phyloP scores from a whole-genome alignment of 768 basidiomycete genomes.

The Royoungia palumana region DNA sequence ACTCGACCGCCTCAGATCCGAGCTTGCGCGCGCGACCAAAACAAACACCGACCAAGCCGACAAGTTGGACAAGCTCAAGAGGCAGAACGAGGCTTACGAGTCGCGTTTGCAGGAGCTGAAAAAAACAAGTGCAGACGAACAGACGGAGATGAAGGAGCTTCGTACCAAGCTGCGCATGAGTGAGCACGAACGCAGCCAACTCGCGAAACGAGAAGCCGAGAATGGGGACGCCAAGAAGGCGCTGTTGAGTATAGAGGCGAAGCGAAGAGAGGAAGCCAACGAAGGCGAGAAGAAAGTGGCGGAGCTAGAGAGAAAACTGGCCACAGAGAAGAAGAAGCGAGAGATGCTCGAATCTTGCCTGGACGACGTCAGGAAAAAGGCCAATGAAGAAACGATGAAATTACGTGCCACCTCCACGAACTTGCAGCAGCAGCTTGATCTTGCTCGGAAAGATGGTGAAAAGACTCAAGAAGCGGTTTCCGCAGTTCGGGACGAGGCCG shows the following conservation, averaged over 20 bases:
- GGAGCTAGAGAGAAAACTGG: conserved; percentile 53
- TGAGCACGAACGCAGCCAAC: conserved; percentile 56
- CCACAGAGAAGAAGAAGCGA: conserved; percentile 48
- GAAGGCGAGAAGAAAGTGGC: conserved; percentile 52
- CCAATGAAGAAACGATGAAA: conserved; percentile 39
- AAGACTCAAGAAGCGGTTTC: conserved; percentile 33
- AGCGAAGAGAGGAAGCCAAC: conserved; percentile 50
- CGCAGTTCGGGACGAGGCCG: conserved; percentile 30
- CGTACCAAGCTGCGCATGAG: conserved; percentile 53
- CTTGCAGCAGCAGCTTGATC: conserved; percentile 38
- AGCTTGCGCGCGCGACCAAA: conserved; percentile 50
- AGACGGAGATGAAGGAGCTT: conserved; percentile 61
- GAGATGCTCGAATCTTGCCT: conserved; percentile 45
- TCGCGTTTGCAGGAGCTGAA: conserved; percentile 60
- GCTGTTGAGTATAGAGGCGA: conserved; percentile 46
- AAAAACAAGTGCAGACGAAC: conserved; percentile 45
- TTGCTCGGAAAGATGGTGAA: conserved; percentile 36
- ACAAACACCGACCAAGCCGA: conserved; percentile 48
- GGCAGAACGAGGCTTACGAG: conserved; percentile 56
- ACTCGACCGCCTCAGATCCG: conserved; percentile 55
- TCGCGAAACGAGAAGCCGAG: conserved; percentile 51
- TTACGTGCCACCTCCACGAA: conserved; percentile 32
- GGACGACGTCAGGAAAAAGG: conserved; percentile 41
- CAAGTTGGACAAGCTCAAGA: conserved; percentile 59
- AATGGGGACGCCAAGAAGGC: conserved; percentile 48